Evolutionary conservation across 495 filamentous ascomycete species (phyloP).

Genomic region (Xylaria telfairii): DNA sequence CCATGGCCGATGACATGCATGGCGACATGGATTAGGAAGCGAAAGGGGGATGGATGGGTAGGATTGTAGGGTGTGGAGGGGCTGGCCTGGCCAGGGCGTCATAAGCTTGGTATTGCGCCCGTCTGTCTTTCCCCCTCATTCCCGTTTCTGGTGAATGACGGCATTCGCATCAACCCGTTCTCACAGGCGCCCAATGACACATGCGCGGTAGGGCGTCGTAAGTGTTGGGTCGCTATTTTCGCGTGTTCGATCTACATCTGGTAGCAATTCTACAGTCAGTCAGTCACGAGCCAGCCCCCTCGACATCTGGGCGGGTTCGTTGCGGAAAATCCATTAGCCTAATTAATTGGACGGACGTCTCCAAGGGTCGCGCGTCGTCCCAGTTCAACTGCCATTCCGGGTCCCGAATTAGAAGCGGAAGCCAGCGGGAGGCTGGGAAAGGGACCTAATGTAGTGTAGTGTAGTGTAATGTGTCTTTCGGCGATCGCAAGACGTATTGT

Average conservation of each 20-base stretch:
- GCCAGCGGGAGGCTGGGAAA: constrained; percentile 17
- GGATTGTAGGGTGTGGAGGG: not conserved
- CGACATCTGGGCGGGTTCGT: not conserved
- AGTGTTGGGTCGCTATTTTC: not conserved
- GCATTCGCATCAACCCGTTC: not conserved
- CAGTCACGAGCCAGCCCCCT: too few species aligned
- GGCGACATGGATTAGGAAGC: not conserved
- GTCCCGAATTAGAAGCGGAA: constrained; percentile 27
- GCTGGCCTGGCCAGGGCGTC: constrained; percentile 8
- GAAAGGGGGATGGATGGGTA: constrained; percentile 2
- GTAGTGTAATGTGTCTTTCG: not conserved
- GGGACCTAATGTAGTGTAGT: constrained; percentile 10
- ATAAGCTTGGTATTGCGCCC: not conserved
- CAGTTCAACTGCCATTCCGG: constrained; percentile 20
- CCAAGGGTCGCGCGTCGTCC: constrained; percentile 4
- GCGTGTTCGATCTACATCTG: not conserved
- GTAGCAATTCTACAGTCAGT: not conserved
- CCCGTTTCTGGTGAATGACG: not conserved
- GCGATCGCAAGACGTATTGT: not conserved
- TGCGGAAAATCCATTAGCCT: constrained; percentile 6
- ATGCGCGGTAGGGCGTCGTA: not conserved
- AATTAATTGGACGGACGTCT: not conserved
- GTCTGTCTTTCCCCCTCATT: not conserved
- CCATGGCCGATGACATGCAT: constrained; percentile 18
- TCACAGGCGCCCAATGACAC: not conserved